Percentiles rank a stretch among this genome's conserved stretches.
Conservation (phyloP, 1,139 yeast species). For the Kodamaea sp. region DNA sequence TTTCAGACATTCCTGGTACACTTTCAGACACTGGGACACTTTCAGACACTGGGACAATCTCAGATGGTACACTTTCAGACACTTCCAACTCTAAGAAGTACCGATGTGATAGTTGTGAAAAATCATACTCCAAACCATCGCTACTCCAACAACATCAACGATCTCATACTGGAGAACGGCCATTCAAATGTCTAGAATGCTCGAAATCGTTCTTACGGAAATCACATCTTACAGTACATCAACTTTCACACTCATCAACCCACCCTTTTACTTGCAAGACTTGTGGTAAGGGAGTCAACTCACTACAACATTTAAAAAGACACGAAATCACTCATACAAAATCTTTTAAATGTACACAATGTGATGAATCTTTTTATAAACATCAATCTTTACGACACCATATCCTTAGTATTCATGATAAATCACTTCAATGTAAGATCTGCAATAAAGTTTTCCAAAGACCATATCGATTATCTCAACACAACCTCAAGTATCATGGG, state of each 20-base stretch:
- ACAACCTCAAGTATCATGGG: conserved; percentile 57
- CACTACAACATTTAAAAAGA: conserved; percentile 76
- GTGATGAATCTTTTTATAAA: conserved; percentile 67
- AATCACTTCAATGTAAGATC: conserved; percentile 47
- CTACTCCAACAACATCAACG: conserved; percentile 77
- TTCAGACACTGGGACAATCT: neutral
- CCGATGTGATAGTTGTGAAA: conserved; percentile 66
- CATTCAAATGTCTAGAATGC: conserved; percentile 68
- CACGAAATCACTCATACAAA: conserved; percentile 79
- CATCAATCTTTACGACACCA: conserved; percentile 80
- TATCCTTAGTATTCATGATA: conserved; percentile 57
- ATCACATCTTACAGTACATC: conserved; percentile 75
- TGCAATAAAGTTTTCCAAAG: conserved; percentile 60
- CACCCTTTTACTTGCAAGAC: conserved; percentile 73
- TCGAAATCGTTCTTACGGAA: conserved; percentile 65
- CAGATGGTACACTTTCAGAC: conserved; percentile 26
- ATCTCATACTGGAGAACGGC: conserved; percentile 76
- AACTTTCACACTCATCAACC: conserved; percentile 53
- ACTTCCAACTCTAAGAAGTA: conserved; percentile 44
- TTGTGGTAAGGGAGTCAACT: conserved; percentile 82
- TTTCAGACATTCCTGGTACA: neutral
- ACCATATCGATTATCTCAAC: conserved; percentile 60
- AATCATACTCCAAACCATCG: conserved; percentile 79
- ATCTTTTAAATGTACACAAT: conserved; percentile 62
- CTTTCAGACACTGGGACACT: neutral